A percentile compares a stretch with the other conserved stretches of the same genome.
These are phyloP conservation scores for Ceratocystis cubensis DNA, from an alignment of 2,329 filamentous ascomycete genomes.

Conservation along the genomic window DNA sequence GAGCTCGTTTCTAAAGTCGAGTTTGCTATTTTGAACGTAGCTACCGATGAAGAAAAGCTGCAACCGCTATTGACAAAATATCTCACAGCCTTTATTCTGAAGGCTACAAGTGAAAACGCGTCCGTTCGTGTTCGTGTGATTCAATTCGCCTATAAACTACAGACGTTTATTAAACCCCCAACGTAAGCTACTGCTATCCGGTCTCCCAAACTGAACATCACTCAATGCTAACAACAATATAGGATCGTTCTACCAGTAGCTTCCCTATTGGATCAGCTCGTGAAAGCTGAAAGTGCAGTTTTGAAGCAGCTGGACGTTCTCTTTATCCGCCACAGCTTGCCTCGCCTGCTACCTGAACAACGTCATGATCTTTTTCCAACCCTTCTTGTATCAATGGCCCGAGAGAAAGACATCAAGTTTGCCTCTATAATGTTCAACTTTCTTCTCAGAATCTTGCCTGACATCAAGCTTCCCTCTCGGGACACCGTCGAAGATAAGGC, in stretches of 20 bases:
- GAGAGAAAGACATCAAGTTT: conserved; percentile 36
- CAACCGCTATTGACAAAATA: conserved; percentile 66
- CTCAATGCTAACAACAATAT: conserved; percentile 11
- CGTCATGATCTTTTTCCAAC: conserved; percentile 61
- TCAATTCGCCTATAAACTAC: conserved; percentile 39
- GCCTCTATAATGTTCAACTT: conserved; percentile 58
- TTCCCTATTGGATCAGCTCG: conserved; percentile 81
- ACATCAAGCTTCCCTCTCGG: conserved; percentile 58
- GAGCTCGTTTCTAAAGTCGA: conserved; percentile 75
- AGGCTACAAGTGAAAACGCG: conserved; percentile 68
- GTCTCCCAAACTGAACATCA: not conserved
- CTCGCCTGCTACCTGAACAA: conserved; percentile 42
- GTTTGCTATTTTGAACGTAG: conserved; percentile 63
- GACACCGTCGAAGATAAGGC: conserved; percentile 66
- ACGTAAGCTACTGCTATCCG: conserved; percentile 30
- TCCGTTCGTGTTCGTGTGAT: conserved; percentile 65
- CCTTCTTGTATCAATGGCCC: conserved; percentile 53
- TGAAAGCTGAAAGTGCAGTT: conserved; percentile 56
- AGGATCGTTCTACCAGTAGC: conserved; percentile 70
- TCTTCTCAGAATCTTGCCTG: conserved; percentile 61
- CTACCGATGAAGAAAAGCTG: conserved; percentile 73
- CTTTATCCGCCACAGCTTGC: conserved; percentile 72
- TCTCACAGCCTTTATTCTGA: conserved; percentile 69
- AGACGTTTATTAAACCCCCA: conserved; percentile 41
- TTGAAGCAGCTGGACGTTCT: conserved; percentile 80